Conservation (phyloP, 805 yeast genomes). For the Starmera quercuum region DNA sequence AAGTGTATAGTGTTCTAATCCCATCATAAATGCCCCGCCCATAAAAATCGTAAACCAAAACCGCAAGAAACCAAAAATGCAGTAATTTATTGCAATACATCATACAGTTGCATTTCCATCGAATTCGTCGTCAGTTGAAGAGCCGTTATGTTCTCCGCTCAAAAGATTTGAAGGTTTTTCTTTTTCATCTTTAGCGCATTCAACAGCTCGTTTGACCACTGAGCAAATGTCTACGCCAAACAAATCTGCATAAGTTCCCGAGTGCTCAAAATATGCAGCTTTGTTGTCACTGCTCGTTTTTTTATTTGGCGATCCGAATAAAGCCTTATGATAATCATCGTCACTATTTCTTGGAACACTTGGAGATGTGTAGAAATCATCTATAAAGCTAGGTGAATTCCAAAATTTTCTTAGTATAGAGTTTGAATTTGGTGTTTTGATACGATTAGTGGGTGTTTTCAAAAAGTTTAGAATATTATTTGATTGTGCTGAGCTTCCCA, state of each 20-base stretch:
- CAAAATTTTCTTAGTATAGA: conserved; percentile 45
- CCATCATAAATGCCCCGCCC: too few species aligned
- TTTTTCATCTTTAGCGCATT: conserved; percentile 12
- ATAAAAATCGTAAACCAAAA: too few species aligned
- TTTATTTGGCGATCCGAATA: conserved; percentile 28
- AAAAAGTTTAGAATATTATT: conserved; percentile 14
- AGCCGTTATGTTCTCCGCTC: not conserved
- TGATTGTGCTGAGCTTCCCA: conserved; percentile 6
- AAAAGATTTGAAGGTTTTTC: not conserved
- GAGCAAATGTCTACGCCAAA: conserved; percentile 53
- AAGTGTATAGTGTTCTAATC: too few species aligned
- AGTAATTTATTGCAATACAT: too few species aligned
- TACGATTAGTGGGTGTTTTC: conserved; percentile 22
- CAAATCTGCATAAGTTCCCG: conserved; percentile 27
- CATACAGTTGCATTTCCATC: conserved; percentile 1
- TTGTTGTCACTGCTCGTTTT: conserved; percentile 8
- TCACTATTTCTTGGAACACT: conserved; percentile 21
- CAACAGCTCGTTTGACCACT: conserved; percentile 39
- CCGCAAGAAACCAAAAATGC: too few species aligned
- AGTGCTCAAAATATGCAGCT: conserved; percentile 9
- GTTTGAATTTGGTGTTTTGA: conserved; percentile 22
- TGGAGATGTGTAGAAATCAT: conserved; percentile 58
- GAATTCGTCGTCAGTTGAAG: not conserved
- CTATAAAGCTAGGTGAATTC: conserved; percentile 61
- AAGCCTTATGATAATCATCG: conserved; percentile 19